These are phyloP conservation scores for Syzygium grande DNA, from an alignment of 345 rosid genomes.

Conservation along the genomic window DNA sequence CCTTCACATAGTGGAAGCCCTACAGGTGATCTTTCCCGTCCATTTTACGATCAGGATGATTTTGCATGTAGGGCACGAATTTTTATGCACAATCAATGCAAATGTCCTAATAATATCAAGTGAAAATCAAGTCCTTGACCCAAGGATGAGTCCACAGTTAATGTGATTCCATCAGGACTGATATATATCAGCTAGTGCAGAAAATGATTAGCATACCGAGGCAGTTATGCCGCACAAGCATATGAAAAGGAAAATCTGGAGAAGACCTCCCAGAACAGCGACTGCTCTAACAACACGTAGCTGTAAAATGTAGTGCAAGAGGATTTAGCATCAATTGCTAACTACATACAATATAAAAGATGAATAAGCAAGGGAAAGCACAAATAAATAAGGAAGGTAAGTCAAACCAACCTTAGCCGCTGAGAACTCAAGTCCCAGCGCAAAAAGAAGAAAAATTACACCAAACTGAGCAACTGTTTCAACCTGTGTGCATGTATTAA, in stretches of 20 bases:
- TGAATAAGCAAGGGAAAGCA: not conserved
- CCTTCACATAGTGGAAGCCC: not conserved
- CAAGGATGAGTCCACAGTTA: not conserved
- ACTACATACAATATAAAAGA: not conserved
- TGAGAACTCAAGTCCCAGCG: conserved; percentile 87
- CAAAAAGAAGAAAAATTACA: conserved; percentile 94
- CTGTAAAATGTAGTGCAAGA: conserved; percentile 26
- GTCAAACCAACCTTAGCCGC: conserved; percentile 51
- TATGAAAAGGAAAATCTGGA: conserved; percentile 86
- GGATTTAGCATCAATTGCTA: not conserved
- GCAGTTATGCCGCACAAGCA: conserved; percentile 82
- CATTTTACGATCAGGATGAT: not conserved
- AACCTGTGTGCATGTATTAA: conserved; percentile 38
- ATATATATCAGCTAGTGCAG: not conserved
- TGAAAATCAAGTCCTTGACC: not conserved
- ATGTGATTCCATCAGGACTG: not conserved
- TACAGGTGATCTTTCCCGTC: not conserved
- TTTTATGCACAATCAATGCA: not conserved
- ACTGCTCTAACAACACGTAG: conserved; percentile 93
- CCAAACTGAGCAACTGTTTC: conserved; percentile 99
- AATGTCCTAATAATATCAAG: not conserved
- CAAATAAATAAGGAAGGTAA: not conserved
- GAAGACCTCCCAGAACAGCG: conserved; percentile 86
- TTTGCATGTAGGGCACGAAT: not conserved
- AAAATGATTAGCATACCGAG: conserved; percentile 40